These are phyloP conservation scores for Wickerhamiella slavikovae DNA, from an alignment of 805 yeast species.

Conservation along the genomic window DNA sequence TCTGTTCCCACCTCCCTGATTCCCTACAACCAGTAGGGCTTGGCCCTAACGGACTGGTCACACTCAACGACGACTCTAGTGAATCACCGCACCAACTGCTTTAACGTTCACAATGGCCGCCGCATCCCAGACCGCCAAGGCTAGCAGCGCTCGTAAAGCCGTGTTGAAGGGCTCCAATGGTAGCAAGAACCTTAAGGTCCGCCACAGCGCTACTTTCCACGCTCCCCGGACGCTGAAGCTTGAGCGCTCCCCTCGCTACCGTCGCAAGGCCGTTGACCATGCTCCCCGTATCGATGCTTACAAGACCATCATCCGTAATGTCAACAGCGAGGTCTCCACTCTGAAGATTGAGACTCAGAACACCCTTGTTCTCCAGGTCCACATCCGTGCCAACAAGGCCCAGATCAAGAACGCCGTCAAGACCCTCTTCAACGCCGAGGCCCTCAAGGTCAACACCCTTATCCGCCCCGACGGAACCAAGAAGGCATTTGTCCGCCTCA, in stretches of 20 bases:
- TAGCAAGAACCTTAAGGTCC: conserved; percentile 76
- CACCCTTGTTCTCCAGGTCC: conserved; percentile 98
- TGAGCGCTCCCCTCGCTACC: conserved; percentile 88
- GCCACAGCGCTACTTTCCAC: conserved; percentile 90
- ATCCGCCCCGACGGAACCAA: conserved; percentile 98
- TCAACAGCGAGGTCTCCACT: conserved; percentile 97
- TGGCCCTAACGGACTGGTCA: too few species aligned
- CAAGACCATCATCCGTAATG: conserved; percentile 85
- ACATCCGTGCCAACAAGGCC: conserved; percentile 90
- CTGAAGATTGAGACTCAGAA: conserved; percentile 98
- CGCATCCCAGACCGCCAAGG: conserved; percentile 35
- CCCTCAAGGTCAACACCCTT: conserved; percentile 83
- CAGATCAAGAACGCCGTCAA: conserved; percentile 97
- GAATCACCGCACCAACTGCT: too few species aligned
- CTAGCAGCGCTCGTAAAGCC: conserved; percentile 96
- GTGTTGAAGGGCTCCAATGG: conserved; percentile 93
- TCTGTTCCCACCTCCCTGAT: too few species aligned
- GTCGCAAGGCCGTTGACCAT: conserved; percentile 92
- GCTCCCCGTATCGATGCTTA: conserved; percentile 90
- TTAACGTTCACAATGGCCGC: conserved; percentile 11
- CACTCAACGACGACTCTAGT: too few species aligned
- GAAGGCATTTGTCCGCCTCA: conserved; percentile 98
- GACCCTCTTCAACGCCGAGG: conserved; percentile 95
- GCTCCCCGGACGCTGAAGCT: conserved; percentile 92
- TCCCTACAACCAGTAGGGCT: too few species aligned